Conservation (phyloP, 495 filamentous ascomycete genomes). For the Rostrohypoxylon terebratum region DNA sequence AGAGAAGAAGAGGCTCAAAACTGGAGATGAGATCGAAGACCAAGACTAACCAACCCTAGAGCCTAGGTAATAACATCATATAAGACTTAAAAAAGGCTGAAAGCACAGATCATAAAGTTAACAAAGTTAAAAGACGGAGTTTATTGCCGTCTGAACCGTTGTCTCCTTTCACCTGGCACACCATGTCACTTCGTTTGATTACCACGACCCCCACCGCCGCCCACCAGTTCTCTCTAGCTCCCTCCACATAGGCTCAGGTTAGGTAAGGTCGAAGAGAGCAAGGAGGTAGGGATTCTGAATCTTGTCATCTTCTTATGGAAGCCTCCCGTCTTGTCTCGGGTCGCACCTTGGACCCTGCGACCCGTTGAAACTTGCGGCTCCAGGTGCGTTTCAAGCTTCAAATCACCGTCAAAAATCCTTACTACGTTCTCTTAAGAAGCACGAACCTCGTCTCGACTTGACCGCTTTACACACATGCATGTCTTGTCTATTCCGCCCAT, state of each 20-base stretch:
- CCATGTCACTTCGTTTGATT: constrained; percentile 31
- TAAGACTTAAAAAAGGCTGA: constrained; percentile 22
- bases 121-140: constrained; percentile 23
- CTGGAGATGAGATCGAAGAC: constrained; percentile 4
- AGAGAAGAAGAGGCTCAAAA: constrained; percentile 1
- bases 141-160: constrained; percentile 39
- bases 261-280: not conserved
- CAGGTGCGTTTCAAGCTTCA: constrained; percentile 42
- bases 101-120: constrained; percentile 19
- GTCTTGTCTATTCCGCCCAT: not conserved
- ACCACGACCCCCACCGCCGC: constrained; percentile 35
- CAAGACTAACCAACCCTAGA: not conserved
- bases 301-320: constrained; percentile 27
- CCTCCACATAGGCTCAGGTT: constrained; percentile 1
- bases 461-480: constrained; percentile 16
- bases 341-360: constrained; percentile 39
- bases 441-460: constrained; percentile 29
- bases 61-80: not conserved
- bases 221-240: constrained; percentile 21
- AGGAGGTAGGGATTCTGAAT: constrained; percentile 3
- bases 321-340: constrained; percentile 33
- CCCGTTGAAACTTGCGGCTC: constrained; percentile 46
- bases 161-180: constrained; percentile 9
- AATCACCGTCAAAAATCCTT: constrained; percentile 24
- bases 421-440: constrained; percentile 5